Evolutionary conservation across 176 grass and related monocot genomes (phyloP).

Genomic region (Juncus effusus): DNA sequence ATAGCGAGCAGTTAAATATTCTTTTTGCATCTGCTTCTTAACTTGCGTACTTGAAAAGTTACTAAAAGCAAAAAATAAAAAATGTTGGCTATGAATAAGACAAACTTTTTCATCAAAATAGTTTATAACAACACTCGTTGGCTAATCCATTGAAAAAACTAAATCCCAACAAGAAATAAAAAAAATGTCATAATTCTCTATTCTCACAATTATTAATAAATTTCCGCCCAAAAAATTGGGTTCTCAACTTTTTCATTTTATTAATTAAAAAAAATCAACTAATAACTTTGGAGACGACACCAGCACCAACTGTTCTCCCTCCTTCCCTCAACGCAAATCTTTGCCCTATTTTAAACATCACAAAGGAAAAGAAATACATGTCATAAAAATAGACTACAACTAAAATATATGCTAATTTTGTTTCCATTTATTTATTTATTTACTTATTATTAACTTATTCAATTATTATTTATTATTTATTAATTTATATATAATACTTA

Average conservation of each 20-base stretch:
- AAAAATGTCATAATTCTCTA: too few relatives aligned
- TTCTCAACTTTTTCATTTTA: too few relatives aligned
- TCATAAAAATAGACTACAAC: neutral
- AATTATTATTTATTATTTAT: neutral
- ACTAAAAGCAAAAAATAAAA: neutral
- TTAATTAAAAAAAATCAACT: too few relatives aligned
- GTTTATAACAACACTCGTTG: neutral
- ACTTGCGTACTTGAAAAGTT: too few relatives aligned
- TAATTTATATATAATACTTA: too few relatives aligned
- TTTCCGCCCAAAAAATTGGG: too few relatives aligned
- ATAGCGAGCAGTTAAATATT: too few relatives aligned
- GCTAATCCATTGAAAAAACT: neutral
- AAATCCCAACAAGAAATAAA: neutral
- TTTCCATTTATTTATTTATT: neutral
- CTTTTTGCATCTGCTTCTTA: too few relatives aligned
- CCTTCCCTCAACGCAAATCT: constrained; percentile 94
- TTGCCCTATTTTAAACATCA: constrained; percentile 53
- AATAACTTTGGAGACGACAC: constrained; percentile 69
- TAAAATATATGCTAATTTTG: neutral
- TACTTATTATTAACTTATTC: neutral
- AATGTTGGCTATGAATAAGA: neutral
- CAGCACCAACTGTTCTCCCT: constrained; percentile 86
- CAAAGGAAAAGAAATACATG: neutral
- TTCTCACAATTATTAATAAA: too few relatives aligned
- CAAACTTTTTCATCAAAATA: neutral